phyloP scores from a whole-genome alignment of 768 basidiomycete genomes.

The Xerocomus brunneocitrinus region DNA sequence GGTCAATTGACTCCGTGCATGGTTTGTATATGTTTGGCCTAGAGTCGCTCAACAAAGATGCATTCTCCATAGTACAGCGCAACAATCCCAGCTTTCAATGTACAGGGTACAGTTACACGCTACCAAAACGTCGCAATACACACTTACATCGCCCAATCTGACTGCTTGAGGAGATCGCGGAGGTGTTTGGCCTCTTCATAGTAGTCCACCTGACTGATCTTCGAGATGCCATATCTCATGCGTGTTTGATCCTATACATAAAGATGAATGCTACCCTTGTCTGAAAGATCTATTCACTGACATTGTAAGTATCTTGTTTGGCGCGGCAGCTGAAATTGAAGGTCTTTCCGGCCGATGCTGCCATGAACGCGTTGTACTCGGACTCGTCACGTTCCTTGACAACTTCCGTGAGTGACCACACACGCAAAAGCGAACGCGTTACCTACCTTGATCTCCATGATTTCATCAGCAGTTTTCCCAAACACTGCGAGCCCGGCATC shows the following conservation, averaged over 20 bases:
- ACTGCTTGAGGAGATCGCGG: conserved; percentile 51
- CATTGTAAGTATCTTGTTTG: conserved; percentile 82
- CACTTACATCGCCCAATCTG: conserved; percentile 47
- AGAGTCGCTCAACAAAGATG: not conserved
- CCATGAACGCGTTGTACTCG: conserved; percentile 55
- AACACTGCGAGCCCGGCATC: conserved; percentile 79
- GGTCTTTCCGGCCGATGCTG: conserved; percentile 59
- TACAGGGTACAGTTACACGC: not conserved
- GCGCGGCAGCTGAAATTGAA: conserved; percentile 86
- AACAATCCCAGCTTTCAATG: not conserved
- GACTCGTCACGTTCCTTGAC: conserved; percentile 55
- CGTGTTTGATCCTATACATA: conserved; percentile 65
- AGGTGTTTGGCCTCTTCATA: conserved; percentile 58
- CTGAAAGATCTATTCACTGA: conserved; percentile 34
- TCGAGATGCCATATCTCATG: conserved; percentile 77
- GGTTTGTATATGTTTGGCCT: too few species aligned
- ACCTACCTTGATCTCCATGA: conserved; percentile 66
- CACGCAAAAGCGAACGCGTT: not conserved
- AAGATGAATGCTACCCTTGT: not conserved
- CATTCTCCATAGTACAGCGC: not conserved
- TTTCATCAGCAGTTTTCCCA: conserved; percentile 72
- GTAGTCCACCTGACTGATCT: conserved; percentile 63
- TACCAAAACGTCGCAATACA: not conserved
- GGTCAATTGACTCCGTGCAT: too few species aligned
- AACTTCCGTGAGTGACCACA: not conserved